Conservation (phyloP, 495 filamentous ascomycete genomes). For the Aspergillus sclerotioniger region DNA sequence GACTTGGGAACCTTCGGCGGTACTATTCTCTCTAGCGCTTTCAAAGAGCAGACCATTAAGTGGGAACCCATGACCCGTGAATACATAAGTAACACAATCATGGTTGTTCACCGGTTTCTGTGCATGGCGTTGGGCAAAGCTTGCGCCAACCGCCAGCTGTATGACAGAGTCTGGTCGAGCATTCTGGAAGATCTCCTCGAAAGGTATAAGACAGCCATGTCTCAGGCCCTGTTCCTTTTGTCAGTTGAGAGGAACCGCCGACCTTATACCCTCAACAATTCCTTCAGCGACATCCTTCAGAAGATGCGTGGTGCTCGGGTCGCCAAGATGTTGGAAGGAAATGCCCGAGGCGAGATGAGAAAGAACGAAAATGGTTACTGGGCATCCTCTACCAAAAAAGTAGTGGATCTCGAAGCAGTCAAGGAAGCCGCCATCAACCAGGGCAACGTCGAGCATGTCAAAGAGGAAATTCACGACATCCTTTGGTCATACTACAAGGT, state of each 20-base stretch:
- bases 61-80: conserved; percentile 47
- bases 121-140: conserved; percentile 28
- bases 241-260: conserved; percentile 44
- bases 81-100: conserved; percentile 48
- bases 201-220: conserved; percentile 43
- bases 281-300: conserved; percentile 51
- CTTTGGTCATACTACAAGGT: conserved; percentile 62
- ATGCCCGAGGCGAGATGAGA: neutral
- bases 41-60: conserved; percentile 54
- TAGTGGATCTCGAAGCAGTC: conserved; percentile 24
- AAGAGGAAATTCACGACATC: conserved; percentile 56
- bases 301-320: conserved; percentile 23
- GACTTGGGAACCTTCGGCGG: conserved; percentile 41
- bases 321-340: neutral
- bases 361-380: neutral
- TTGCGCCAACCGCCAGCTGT: conserved; percentile 39
- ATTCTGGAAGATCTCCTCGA: conserved; percentile 43
- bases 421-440: conserved; percentile 22
- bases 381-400: neutral
- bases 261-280: conserved; percentile 52
- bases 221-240: conserved; percentile 47
- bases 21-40: conserved; percentile 41
- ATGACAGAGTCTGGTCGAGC: conserved; percentile 33
- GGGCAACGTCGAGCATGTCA: conserved; percentile 46
- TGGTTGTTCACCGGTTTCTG: conserved; percentile 49